phyloP scores from a whole-genome alignment of 129 eudicot genomes.

The Lactuca sativa region DNA sequence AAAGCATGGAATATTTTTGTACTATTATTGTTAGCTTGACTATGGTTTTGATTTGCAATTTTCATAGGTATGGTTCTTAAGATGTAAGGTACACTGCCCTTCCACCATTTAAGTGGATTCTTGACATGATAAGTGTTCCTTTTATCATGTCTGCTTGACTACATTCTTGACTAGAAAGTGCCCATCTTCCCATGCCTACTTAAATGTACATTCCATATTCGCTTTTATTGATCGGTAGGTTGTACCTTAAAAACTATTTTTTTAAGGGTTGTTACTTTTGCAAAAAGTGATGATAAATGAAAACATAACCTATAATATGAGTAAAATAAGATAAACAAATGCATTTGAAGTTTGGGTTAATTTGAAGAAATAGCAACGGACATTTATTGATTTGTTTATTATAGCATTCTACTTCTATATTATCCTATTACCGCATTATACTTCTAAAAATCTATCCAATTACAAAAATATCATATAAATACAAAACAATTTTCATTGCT shows the following conservation, averaged over 20 bases:
- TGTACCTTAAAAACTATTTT: conserved; percentile 3
- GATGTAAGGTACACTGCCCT: conserved; percentile 24
- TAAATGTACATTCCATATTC: neutral
- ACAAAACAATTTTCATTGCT: neutral
- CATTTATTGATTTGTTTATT: neutral
- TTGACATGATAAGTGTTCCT: conserved; percentile 14
- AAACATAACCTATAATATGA: neutral
- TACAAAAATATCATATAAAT: neutral
- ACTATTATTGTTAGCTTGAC: conserved; percentile 29
- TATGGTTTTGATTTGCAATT: conserved; percentile 3
- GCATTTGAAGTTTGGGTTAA: neutral
- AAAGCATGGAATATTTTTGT: conserved; percentile 7
- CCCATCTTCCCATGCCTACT: conserved; percentile 23
- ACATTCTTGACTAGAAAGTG: conserved; percentile 8
- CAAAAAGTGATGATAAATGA: conserved; percentile 6
- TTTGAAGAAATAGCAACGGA: neutral
- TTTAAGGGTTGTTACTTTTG: conserved; percentile 14
- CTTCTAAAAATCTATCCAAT: neutral
- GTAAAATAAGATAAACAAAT: neutral
- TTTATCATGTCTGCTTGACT: conserved; percentile 16
- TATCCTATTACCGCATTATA: neutral
- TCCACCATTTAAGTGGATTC: conserved; percentile 38
- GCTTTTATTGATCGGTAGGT: conserved; percentile 2
- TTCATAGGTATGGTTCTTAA: conserved; percentile 2
- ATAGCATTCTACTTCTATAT: neutral